Evolutionary conservation across 2,329 filamentous ascomycete genomes (phyloP).

Genomic region (Diaporthe sp.): DNA sequence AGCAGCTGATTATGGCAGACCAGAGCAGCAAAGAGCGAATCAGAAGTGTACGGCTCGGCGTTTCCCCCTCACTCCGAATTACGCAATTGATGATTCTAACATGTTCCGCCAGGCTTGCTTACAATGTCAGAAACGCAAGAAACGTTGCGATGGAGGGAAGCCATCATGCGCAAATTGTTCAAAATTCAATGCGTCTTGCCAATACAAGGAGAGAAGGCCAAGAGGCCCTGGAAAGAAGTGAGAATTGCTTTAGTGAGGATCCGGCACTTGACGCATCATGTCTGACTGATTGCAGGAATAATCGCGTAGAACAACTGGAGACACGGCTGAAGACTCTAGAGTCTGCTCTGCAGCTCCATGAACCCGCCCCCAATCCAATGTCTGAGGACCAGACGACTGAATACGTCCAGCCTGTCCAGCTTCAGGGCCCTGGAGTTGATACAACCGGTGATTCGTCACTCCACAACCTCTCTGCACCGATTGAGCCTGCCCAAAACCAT

Average conservation of each 20-base stretch:
- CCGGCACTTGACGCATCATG: neutral
- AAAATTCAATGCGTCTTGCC: neutral
- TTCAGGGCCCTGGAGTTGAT: neutral
- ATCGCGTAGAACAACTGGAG: neutral
- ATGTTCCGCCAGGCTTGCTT: neutral
- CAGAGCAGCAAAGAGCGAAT: neutral
- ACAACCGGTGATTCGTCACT: neutral
- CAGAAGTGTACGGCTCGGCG: neutral
- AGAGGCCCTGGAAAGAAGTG: conserved; percentile 5
- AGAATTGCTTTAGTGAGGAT: neutral
- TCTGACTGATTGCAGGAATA: neutral
- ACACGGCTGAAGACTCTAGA: neutral
- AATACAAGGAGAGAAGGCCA: neutral
- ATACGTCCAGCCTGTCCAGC: neutral
- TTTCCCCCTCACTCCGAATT: no score
- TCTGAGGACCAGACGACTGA: neutral
- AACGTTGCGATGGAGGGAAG: neutral
- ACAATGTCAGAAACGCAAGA: neutral
- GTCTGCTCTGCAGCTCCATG: neutral
- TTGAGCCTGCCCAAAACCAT: neutral
- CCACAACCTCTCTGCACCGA: neutral
- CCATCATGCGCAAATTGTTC: neutral
- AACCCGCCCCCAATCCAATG: neutral
- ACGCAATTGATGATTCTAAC: neutral
- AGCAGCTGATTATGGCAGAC: neutral